Evolutionary conservation across 2,329 filamentous ascomycete genomes (phyloP).

Genomic region (Aspergillus sp.): DNA sequence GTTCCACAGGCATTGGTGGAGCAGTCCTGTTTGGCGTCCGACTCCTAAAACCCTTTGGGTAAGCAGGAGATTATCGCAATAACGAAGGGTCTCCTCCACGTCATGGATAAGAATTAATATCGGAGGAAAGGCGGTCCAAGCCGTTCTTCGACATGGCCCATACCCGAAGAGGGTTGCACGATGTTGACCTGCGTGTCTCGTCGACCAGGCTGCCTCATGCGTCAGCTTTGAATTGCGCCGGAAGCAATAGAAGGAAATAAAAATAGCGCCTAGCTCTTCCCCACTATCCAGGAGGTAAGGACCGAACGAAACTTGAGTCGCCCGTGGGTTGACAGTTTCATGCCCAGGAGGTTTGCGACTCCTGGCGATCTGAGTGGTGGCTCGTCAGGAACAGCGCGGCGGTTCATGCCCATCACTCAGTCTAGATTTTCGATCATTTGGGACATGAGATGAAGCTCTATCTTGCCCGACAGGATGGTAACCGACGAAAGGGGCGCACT

Average conservation of each 20-base stretch:
- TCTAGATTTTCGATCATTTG: neutral
- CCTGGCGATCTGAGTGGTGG: slow-evolving; percentile 2
- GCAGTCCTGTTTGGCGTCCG: neutral
- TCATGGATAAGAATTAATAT: neutral
- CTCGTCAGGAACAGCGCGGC: neutral
- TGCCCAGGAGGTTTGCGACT: neutral
- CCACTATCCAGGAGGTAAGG: neutral
- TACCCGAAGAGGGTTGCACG: neutral
- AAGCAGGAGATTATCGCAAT: slow-evolving; percentile 8
- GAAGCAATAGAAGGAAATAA: neutral
- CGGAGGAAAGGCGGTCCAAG: neutral
- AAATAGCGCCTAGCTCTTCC: neutral
- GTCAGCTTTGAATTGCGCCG: neutral
- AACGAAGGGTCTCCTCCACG: neutral
- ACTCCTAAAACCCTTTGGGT: slow-evolving; percentile 1
- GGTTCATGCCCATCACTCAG: neutral
- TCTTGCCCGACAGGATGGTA: neutral
- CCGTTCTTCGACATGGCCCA: neutral
- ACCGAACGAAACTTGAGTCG: neutral
- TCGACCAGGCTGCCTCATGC: neutral
- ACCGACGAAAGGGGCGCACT: neutral
- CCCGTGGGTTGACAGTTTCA: slow-evolving; percentile 5
- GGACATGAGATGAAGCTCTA: neutral
- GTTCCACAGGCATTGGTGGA: slow-evolving; percentile 4
- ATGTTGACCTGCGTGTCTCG: neutral